Evolutionary conservation across 2,329 filamentous ascomycete genomes (phyloP), one percentile per base, ranked within the genome.

Genomic region (Aspergillus unguis): DNA sequence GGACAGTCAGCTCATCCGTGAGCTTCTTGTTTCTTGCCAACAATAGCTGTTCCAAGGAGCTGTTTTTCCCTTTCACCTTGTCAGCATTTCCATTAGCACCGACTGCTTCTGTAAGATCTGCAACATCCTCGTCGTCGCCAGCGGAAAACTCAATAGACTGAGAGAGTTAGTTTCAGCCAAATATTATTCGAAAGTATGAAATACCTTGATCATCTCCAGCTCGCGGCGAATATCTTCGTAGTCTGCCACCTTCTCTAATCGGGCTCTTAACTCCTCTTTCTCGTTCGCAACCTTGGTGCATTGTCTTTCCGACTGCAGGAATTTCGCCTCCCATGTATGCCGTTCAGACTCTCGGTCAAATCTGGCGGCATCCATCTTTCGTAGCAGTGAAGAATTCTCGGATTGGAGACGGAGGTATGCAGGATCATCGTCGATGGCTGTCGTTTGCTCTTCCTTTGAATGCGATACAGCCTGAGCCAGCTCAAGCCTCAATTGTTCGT

Each of bases 171-270:
- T 38, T 41, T 38, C 27, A 11, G 23, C 28, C 23, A 27, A 6
- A 36, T 17, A n/a, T 17, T 17, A 17, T 5, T 11, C 17, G 10
- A 3, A 28, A 28, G 8, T 23, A 37, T 37, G 11, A 11, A 49
- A 53, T 66, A 81, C 81, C 70, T 96, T 96, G 55, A 99, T 82
- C 56, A 97, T 92, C 65, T 97, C 92, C 3, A 99, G 80, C 71
- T 99, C 95, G 59, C 95, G 89, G 73, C 94, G 96, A 44, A 99
- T 84, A 54, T 97, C 92, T 32, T 97, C 92, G 68, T 99, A 99
- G 69, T 99, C 94, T 60, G 84, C 84, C 85, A 90, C 95, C 68
- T 88, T 95, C 58, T 90, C 85, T 3, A 97, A 82, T 73, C 94
- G 96, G 35, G 80, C 77, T 65, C 87, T 89, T 51, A 97, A 77